Conservation (phyloP, 345 rosid genomes). For the Corchorus olitorius region DNA sequence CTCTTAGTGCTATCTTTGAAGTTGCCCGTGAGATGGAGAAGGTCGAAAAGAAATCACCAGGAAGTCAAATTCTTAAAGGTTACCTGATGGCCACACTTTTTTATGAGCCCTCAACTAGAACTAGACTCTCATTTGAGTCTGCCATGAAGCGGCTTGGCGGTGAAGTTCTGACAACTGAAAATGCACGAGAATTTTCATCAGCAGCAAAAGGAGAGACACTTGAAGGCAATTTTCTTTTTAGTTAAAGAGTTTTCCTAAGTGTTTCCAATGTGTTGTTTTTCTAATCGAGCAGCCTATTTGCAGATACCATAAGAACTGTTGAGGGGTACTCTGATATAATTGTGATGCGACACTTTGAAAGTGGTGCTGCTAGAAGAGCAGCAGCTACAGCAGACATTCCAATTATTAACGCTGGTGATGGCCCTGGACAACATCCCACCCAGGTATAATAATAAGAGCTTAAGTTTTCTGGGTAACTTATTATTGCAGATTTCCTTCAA, state of each 20-base stretch:
- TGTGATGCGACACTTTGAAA: slow-evolving; percentile 95
- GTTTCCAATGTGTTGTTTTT: slow-evolving; percentile 10
- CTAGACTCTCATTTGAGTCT: slow-evolving; percentile 97
- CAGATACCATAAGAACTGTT: slow-evolving; percentile 90
- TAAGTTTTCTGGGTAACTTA: neutral
- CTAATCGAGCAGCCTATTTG: slow-evolving; percentile 31
- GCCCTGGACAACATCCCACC: slow-evolving; percentile 98
- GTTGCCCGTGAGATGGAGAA: slow-evolving; percentile 88
- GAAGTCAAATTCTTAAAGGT: slow-evolving; percentile 84
- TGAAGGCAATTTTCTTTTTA: slow-evolving; percentile 55
- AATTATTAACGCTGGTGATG: slow-evolving; percentile 95
- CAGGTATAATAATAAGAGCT: slow-evolving; percentile 52
- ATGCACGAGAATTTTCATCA: slow-evolving; percentile 91
- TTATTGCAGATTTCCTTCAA: neutral
- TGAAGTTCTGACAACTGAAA: slow-evolving; percentile 93
- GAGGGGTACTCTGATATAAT: slow-evolving; percentile 93
- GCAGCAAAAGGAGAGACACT: slow-evolving; percentile 99
- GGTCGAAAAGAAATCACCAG: slow-evolving; percentile 69
- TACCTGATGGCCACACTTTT: slow-evolving; percentile 92
- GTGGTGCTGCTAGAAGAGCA: slow-evolving; percentile 94
- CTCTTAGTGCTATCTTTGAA: slow-evolving; percentile 69
- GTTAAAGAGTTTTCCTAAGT: neutral
- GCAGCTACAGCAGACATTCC: slow-evolving; percentile 87
- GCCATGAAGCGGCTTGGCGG: slow-evolving; percentile 97
- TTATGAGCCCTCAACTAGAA: slow-evolving; percentile 95